phyloP scores from a whole-genome alignment of 257 asterid genomes.

The Solanum lycopersicoides region DNA sequence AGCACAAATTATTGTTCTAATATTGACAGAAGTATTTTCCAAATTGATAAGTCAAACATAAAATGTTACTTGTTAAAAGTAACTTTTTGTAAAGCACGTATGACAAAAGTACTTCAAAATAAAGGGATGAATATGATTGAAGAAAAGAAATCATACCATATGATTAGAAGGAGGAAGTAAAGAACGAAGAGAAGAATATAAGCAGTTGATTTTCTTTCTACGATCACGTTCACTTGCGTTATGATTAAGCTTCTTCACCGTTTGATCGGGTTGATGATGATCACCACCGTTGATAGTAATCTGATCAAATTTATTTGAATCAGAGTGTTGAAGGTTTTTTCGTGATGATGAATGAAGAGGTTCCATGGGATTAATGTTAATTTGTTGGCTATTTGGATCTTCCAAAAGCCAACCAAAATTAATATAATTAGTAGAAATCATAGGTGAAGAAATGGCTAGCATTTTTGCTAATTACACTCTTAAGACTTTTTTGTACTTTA shows the following conservation, averaged over 20 bases:
- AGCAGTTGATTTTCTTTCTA: conserved; percentile 43
- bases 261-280: not conserved
- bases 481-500: not conserved
- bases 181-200: conserved; percentile 57
- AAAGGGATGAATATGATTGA: not conserved
- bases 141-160: conserved; percentile 2
- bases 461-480: not conserved
- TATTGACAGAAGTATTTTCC: not conserved
- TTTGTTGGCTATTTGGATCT: not conserved
- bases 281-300: not conserved
- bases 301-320: not conserved
- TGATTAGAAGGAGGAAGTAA: conserved; percentile 61
- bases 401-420: not conserved
- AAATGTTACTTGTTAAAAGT: not conserved
- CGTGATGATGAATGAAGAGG: not conserved
- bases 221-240: conserved; percentile 81
- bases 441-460: not conserved
- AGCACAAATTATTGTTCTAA: not conserved
- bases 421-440: not conserved
- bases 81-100: not conserved
- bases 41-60: not conserved
- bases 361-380: not conserved
- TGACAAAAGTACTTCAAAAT: not conserved
- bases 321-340: not conserved
- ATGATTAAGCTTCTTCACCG: conserved; percentile 51